A percentile compares a stretch with the other conserved stretches of the same genome.
Evolutionary conservation across 352 stramenopile species (phyloP).

Genomic region (Plasmopara halstedii): DNA sequence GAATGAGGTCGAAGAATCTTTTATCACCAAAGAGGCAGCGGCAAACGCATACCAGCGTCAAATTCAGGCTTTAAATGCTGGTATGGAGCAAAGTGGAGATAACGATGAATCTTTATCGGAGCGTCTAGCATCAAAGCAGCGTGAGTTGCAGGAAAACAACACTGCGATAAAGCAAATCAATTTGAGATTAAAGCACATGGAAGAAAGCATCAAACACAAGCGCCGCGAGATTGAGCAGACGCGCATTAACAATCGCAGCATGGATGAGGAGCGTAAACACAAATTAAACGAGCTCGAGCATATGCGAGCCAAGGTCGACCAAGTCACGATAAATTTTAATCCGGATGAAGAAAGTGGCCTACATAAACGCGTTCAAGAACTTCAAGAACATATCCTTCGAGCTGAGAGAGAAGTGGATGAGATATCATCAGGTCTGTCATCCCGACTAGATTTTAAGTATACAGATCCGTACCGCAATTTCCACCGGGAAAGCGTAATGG

Average conservation of each 20-base stretch:
- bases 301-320: slow-evolving; percentile 43
- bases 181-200: slow-evolving; percentile 91
- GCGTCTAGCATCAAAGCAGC: slow-evolving; percentile 65
- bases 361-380: slow-evolving; percentile 42
- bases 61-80: slow-evolving; percentile 82
- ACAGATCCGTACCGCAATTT: slow-evolving; percentile 93
- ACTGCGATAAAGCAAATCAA: slow-evolving; percentile 87
- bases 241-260: slow-evolving; percentile 62
- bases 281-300: slow-evolving; percentile 59
- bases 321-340: slow-evolving; percentile 68
- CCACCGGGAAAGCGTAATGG: slow-evolving; percentile 94
- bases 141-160: slow-evolving; percentile 69
- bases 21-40: slow-evolving; percentile 50
- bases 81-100: slow-evolving; percentile 69
- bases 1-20: slow-evolving; percentile 36
- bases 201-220: slow-evolving; percentile 79
- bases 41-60: slow-evolving; percentile 70
- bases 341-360: slow-evolving; percentile 63
- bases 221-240: slow-evolving; percentile 61
- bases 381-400: slow-evolving; percentile 56
- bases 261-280: slow-evolving; percentile 60
- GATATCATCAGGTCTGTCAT: slow-evolving; percentile 89
- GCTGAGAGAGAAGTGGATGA: slow-evolving; percentile 89
- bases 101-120: slow-evolving; percentile 74
- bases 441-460: slow-evolving; percentile 96